Percentiles rank a stretch among this genome's conserved stretches.
phyloP scores from a whole-genome alignment of 1,284 basidiomycete species.

The Puccinia horiana region DNA sequence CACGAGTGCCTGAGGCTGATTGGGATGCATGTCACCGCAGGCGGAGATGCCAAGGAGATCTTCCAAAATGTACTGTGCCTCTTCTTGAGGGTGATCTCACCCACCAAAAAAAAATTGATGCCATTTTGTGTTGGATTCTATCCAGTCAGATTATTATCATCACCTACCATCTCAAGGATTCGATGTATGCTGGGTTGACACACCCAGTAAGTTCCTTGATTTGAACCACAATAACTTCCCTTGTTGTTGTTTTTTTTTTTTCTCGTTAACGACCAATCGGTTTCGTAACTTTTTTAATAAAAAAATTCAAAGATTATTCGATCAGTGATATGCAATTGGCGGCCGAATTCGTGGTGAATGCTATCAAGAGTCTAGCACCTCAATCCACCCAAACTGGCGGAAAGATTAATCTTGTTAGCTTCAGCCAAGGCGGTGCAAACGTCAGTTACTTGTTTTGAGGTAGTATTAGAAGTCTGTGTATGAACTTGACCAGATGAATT shows the following conservation, averaged over 20 bases:
- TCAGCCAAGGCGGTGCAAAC: conserved; percentile 56
- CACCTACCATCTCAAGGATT: conserved; percentile 53
- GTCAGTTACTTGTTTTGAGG: conserved; percentile 52
- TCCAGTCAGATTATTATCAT: conserved; percentile 13
- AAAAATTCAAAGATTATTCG: conserved; percentile 42
- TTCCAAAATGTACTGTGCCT: not conserved
- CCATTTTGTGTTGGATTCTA: not conserved
- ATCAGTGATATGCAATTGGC: conserved; percentile 56
- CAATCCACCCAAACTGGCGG: conserved; percentile 52
- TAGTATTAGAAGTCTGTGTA: not conserved
- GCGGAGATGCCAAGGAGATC: not conserved
- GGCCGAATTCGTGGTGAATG: conserved; percentile 58
- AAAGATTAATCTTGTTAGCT: conserved; percentile 57
- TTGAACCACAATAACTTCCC: no score
- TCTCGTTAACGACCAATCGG: not conserved
- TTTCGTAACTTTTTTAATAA: not conserved
- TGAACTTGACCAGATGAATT: not conserved
- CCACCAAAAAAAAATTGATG: no score
- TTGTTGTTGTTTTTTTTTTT: no score
- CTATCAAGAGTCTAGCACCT: conserved; percentile 54
- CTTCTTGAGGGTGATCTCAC: not conserved
- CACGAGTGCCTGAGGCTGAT: not conserved
- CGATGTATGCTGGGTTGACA: conserved; percentile 57
- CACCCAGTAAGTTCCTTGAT: conserved; percentile 52
- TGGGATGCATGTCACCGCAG: not conserved